Percentiles rank a stretch among this genome's conserved stretches.
Conservation (phyloP, 2,329 filamentous ascomycete species). For the Botrytis porri region DNA sequence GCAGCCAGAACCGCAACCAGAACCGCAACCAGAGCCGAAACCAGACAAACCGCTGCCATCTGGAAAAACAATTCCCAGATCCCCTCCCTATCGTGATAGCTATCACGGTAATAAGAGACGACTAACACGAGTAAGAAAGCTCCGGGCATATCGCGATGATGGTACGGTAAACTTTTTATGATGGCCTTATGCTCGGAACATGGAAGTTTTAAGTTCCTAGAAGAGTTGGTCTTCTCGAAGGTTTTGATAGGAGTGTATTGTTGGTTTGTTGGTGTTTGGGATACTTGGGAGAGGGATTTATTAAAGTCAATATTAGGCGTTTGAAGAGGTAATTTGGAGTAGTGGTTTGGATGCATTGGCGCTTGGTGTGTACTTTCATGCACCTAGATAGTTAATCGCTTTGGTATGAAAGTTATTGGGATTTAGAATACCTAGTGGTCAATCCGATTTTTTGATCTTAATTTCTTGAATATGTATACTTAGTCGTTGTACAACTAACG, state of each 20-base stretch:
- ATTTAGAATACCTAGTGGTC: neutral
- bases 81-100: neutral
- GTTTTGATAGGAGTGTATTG: neutral
- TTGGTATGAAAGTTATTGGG: neutral
- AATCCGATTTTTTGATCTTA: too few relatives aligned
- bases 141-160: neutral
- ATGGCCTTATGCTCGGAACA: neutral
- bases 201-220: neutral
- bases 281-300: neutral
- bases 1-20: too few relatives aligned
- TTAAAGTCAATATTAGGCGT: neutral
- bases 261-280: neutral
- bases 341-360: neutral
- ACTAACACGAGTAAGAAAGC: neutral
- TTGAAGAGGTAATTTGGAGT: neutral
- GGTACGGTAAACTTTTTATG: neutral
- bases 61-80: neutral
- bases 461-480: too few relatives aligned
- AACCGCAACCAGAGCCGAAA: neutral
- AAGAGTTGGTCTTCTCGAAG: fast-evolving
- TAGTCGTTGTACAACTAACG: too few relatives aligned
- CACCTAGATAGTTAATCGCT: neutral
- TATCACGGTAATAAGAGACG: neutral
- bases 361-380: neutral
- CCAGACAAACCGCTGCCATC: neutral